Conservation (phyloP, 129 eudicot genomes). For the Flaveria bidentis region DNA sequence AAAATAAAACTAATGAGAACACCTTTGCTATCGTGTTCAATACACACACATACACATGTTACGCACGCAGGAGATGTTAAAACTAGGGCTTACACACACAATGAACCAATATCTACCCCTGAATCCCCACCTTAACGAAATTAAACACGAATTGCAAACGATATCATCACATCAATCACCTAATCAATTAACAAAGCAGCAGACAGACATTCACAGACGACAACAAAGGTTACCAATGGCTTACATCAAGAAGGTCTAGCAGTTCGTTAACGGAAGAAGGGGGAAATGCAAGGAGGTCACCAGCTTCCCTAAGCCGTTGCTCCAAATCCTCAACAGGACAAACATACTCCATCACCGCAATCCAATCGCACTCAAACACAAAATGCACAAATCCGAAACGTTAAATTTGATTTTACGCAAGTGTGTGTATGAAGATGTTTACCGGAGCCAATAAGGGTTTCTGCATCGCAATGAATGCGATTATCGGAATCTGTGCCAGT, state of each 20-base stretch:
- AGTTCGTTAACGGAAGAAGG: constrained; percentile 36
- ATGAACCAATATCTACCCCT: not conserved
- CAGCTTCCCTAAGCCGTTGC: constrained; percentile 39
- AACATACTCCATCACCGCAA: constrained; percentile 23
- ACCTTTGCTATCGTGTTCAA: not conserved
- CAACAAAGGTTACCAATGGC: not conserved
- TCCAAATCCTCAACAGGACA: constrained; percentile 29
- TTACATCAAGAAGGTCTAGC: constrained; percentile 47
- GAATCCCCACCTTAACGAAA: not conserved
- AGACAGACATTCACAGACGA: not conserved
- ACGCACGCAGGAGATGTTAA: not conserved
- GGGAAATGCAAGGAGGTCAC: constrained; percentile 35
- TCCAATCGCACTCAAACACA: not conserved
- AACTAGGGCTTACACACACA: constrained; percentile 8
- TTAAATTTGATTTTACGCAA: not conserved
- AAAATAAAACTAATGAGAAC: not conserved
- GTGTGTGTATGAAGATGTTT: too few species aligned
- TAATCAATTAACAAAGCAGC: not conserved
- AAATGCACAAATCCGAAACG: not conserved
- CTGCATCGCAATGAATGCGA: too few species aligned
- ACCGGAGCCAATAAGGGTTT: too few species aligned
- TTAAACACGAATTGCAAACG: not conserved
- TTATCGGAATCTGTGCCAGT: not conserved
- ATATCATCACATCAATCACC: too few species aligned
- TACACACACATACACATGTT: not conserved